Conservation (phyloP, 345 rosid genomes). For the Brassica juncea region DNA sequence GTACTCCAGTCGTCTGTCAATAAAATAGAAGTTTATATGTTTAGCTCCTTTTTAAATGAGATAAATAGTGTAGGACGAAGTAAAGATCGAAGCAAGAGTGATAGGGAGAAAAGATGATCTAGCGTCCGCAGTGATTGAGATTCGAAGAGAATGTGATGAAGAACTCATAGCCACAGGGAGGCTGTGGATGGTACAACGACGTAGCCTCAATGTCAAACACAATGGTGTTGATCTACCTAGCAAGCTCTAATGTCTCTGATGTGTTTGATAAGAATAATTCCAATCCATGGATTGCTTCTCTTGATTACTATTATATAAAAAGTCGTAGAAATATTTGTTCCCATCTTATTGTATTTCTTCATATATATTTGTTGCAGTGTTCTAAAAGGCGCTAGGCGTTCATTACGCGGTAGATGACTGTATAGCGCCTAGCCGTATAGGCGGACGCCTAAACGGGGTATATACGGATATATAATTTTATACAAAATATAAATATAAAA, state of each 20-base stretch:
- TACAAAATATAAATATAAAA: too few relatives aligned
- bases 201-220: not conserved
- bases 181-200: not conserved
- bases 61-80: not conserved
- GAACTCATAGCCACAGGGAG: slow-evolving; percentile 2
- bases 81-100: slow-evolving; percentile 14
- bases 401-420: too few relatives aligned
- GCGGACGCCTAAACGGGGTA: too few relatives aligned
- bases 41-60: not conserved
- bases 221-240: not conserved
- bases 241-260: not conserved
- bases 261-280: not conserved
- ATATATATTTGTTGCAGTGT: not conserved
- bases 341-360: not conserved
- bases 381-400: too few relatives aligned
- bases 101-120: not conserved
- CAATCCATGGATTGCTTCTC: not conserved
- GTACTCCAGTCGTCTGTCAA: too few relatives aligned
- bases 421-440: too few relatives aligned
- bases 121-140: slow-evolving; percentile 1
- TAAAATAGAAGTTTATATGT: not conserved
- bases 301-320: not conserved
- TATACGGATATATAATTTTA: too few relatives aligned
- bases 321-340: not conserved
- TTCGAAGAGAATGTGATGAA: not conserved